Evolutionary conservation across 176 grass and related monocot species (phyloP).

Genomic region (Phyllostachys edulis): DNA sequence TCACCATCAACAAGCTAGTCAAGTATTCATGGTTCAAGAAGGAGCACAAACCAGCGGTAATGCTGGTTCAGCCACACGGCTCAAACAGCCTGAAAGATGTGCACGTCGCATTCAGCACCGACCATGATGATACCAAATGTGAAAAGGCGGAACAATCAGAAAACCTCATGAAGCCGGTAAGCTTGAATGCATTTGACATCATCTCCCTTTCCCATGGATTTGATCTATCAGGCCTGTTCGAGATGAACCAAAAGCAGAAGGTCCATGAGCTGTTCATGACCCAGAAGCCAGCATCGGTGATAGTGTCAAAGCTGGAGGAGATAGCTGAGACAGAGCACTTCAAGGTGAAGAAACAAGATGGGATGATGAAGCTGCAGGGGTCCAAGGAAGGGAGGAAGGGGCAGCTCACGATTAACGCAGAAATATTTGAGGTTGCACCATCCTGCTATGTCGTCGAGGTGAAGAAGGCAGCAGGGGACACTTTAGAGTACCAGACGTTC

Average conservation of each 20-base stretch:
- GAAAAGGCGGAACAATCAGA: conserved; percentile 20
- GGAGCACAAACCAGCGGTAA: conserved; percentile 30
- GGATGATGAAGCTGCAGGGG: conserved; percentile 48
- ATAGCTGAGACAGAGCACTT: conserved; percentile 53
- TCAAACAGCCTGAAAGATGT: conserved; percentile 31
- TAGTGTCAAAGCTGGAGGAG: conserved; percentile 69
- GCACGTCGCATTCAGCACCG: not conserved
- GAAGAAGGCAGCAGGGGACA: conserved; percentile 81
- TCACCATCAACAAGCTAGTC: conserved; percentile 48
- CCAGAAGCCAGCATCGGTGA: conserved; percentile 33
- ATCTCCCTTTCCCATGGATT: conserved; percentile 82
- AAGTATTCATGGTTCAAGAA: conserved; percentile 56
- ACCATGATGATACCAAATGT: not conserved
- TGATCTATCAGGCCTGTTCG: conserved; percentile 73
- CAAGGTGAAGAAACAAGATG: conserved; percentile 60
- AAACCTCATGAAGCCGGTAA: conserved; percentile 27
- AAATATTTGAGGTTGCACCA: conserved; percentile 80
- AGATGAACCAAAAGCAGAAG: conserved; percentile 15
- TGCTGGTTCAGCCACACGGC: conserved; percentile 1
- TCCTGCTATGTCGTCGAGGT: conserved; percentile 75
- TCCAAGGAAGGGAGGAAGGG: conserved; percentile 69
- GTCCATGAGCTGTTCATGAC: conserved; percentile 49
- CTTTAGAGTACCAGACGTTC: conserved; percentile 71
- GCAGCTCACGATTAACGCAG: conserved; percentile 62
- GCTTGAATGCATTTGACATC: conserved; percentile 85